phyloP scores from a whole-genome alignment of 2,329 filamentous ascomycete genomes.

The Epichloe gansuensis region DNA sequence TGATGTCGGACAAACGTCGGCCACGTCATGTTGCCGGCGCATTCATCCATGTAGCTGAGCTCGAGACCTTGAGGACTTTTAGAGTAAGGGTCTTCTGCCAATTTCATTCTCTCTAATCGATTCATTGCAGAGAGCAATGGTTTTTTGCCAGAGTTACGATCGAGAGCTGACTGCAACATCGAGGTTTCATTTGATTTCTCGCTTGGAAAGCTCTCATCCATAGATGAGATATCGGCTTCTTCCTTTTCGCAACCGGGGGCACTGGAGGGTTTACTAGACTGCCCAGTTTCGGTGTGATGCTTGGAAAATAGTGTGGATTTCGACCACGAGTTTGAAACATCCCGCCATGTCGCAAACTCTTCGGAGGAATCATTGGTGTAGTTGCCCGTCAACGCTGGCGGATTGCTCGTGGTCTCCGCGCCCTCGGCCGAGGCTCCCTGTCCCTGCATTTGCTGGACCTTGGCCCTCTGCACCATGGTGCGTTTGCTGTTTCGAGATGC shows the following conservation, averaged over 20 bases:
- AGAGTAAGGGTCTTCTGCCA: constrained; percentile 27
- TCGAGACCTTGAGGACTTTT: constrained; percentile 35
- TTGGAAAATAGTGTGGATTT: constrained; percentile 15
- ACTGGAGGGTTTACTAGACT: background rate
- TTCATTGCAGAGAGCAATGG: constrained; percentile 2
- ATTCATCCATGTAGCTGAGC: constrained; percentile 33
- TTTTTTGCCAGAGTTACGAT: constrained; percentile 11
- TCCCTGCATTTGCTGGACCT: constrained; percentile 6
- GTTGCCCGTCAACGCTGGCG: constrained; percentile 29
- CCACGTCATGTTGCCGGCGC: constrained; percentile 19
- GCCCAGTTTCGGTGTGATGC: background rate
- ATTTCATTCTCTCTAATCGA: constrained; percentile 6
- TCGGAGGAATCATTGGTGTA: constrained; percentile 40
- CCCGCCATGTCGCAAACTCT: constrained; percentile 34
- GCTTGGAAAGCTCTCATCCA: constrained; percentile 29
- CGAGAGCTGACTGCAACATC: constrained; percentile 19
- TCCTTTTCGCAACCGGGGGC: constrained; percentile 10
- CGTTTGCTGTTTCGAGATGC: constrained; percentile 12
- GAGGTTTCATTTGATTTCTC: constrained; percentile 10
- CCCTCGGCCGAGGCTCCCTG: constrained; percentile 6
- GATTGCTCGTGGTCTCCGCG: constrained; percentile 1
- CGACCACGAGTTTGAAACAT: constrained; percentile 14
- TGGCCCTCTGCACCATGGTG: constrained; percentile 7
- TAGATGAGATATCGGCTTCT: constrained; percentile 22
- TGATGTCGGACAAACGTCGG: constrained; percentile 25